A percentile compares a stretch with the other conserved stretches of the same genome.
Conservation (phyloP, 108 stramenopile genomes). For the Pseudonitzschia pungens region DNA sequence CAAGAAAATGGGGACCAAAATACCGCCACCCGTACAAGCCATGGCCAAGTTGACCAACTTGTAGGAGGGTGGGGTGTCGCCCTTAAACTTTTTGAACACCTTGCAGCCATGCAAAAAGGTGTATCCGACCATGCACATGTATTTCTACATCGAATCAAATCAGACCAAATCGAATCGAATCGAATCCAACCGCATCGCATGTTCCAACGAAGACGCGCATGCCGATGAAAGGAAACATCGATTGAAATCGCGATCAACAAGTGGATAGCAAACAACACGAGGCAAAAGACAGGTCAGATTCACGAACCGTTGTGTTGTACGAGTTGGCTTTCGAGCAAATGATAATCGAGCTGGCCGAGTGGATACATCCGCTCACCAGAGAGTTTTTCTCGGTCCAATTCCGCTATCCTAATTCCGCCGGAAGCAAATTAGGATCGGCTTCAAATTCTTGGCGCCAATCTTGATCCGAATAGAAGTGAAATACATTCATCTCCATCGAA, state of each 20-base stretch:
- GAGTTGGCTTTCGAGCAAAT: too few species aligned
- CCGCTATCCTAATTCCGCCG: too few species aligned
- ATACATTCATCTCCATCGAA: neutral
- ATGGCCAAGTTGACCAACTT: conserved; percentile 73
- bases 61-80: conserved; percentile 48
- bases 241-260: too few species aligned
- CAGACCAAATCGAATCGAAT: neutral
- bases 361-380: too few species aligned
- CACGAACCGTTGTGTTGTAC: too few species aligned
- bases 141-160: conserved; percentile 27
- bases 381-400: too few species aligned
- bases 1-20: conserved; percentile 84
- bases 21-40: conserved; percentile 85
- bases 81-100: conserved; percentile 51
- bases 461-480: neutral
- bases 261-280: too few species aligned
- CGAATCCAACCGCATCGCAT: neutral
- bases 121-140: conserved; percentile 75
- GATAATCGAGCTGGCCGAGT: too few species aligned
- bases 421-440: too few species aligned
- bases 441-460: too few species aligned
- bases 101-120: conserved; percentile 82
- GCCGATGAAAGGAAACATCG: too few species aligned
- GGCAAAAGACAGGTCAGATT: too few species aligned
- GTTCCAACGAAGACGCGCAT: neutral